Percentiles rank a stretch among this genome's conserved stretches.
These are phyloP conservation scores for Phytophthora palmivora DNA, from an alignment of 352 stramenopile species.

Conservation along the genomic window DNA sequence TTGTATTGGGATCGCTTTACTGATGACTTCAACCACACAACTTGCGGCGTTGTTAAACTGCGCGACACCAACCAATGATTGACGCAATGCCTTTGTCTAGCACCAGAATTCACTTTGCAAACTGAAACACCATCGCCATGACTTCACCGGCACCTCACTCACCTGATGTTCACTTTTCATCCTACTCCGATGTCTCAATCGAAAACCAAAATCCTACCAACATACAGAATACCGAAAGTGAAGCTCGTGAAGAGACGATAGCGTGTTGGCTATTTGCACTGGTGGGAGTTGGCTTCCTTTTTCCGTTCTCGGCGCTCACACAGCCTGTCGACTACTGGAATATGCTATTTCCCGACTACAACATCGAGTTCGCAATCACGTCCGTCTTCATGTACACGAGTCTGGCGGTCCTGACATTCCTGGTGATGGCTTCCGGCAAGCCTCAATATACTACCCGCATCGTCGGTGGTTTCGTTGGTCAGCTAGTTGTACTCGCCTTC, in stretches of 20 bases:
- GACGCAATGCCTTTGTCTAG: not conserved
- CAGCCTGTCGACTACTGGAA: slow-evolving; percentile 91
- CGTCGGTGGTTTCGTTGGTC: slow-evolving; percentile 75
- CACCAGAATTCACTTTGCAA: slow-evolving; percentile 11
- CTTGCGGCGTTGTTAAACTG: slow-evolving; percentile 17
- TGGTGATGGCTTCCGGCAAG: slow-evolving; percentile 62
- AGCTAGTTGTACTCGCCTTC: slow-evolving; percentile 74
- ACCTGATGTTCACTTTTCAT: slow-evolving; percentile 35
- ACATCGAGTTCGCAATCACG: slow-evolving; percentile 90
- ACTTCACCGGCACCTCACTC: slow-evolving; percentile 48
- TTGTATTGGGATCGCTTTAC: not conserved
- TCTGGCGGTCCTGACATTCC: slow-evolving; percentile 58
- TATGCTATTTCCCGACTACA: slow-evolving; percentile 83
- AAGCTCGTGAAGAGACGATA: slow-evolving; percentile 51
- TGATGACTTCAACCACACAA: slow-evolving; percentile 24
- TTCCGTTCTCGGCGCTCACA: slow-evolving; percentile 86
- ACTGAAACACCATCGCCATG: slow-evolving; percentile 35
- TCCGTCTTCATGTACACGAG: slow-evolving; percentile 87
- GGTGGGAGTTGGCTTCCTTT: slow-evolving; percentile 81
- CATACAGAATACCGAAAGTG: slow-evolving; percentile 24
- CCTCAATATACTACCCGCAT: slow-evolving; percentile 75
- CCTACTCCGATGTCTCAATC: slow-evolving; percentile 32
- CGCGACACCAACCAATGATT: slow-evolving; percentile 15
- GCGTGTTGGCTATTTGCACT: slow-evolving; percentile 71
- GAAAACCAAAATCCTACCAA: slow-evolving; percentile 22